Base-by-base conservation (phyloP, 495 filamentous ascomycete species). In the Penicillium canariense region DNA sequence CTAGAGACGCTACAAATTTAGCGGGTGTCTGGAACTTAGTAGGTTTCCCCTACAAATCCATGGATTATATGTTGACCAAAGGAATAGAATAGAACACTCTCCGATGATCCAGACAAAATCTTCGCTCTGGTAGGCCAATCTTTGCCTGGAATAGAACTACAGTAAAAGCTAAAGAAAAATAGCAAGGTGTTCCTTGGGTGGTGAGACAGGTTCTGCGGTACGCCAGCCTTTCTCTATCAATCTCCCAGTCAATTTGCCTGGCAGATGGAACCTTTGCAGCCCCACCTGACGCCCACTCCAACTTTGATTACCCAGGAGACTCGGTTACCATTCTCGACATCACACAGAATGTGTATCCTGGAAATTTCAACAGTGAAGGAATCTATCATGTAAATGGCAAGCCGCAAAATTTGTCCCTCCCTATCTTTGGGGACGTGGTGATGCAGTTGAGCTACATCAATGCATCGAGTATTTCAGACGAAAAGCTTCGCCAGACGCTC, bases 161-260 rank as follows among this genome's bases (percentile, higher is more conserved):
- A n/a, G n/a, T n/a, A n/a, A n/a, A n/a, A n/a, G 15, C 51, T 52
- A 32, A 50, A 0, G 2, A 12, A 17, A 17, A 43, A 36, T 30
- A 65, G 62, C 62, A 65, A 62, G 56, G 56, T 5, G 62, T 62
- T 8, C 59, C 59, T 17, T 60, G 55, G 53, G 18, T 62, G 2
- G 50, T 62, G 27, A 49, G 62, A 10, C 53, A 57, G n/a, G 56
- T 27, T 1, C 39, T 62, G 8, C 32, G 38, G 17, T 54, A 57
- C 28, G 62, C 55, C 11, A 50, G 22, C 25, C 50, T 65, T n/a
- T 50, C 56, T 0, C 34, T 62, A 30, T 20, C 59, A 17, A 57
- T 62, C 9, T 28, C 42, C 8, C 62, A 65, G 51, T 32, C 55
- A 3, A 39, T 50, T 12, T 30, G 32, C 11, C n/a, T 34, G 4